phyloP scores from a whole-genome alignment of 2,329 filamentous ascomycete genomes.

The Beauveria australis region DNA sequence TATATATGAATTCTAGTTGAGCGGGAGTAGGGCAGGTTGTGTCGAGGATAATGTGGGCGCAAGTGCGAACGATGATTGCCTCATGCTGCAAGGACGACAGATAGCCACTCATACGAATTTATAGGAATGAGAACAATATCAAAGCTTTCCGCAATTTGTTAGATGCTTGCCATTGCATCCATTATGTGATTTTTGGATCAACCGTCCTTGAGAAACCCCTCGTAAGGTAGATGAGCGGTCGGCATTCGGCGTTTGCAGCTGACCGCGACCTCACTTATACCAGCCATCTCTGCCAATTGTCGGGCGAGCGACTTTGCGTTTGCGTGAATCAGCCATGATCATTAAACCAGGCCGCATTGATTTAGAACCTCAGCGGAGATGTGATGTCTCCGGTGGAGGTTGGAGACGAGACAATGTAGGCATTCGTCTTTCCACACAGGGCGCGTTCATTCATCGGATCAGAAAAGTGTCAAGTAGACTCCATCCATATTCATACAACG shows the following conservation, averaged over 20 bases:
- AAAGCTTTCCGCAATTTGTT: not conserved
- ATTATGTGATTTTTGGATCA: no score
- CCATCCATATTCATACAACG: no score
- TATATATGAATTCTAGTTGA: slow-evolving; percentile 8
- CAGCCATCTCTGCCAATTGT: not conserved
- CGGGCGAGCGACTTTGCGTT: not conserved
- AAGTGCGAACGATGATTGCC: not conserved
- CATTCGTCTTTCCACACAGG: not conserved
- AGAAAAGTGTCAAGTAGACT: no score
- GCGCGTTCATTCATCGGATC: no score
- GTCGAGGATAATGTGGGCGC: not conserved
- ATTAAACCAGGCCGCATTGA: not conserved
- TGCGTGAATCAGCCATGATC: not conserved
- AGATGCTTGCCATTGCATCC: not conserved
- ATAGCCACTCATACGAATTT: not conserved
- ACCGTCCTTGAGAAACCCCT: no score
- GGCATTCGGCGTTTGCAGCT: not conserved
- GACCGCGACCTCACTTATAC: not conserved
- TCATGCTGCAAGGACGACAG: slow-evolving; percentile 1
- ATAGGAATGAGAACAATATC: slow-evolving; percentile 8
- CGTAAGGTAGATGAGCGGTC: no score
- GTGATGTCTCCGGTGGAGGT: not conserved
- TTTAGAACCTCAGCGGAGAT: not conserved
- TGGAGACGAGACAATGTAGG: not conserved
- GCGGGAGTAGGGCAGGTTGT: slow-evolving; percentile 2